A percentile compares a stretch with the other conserved stretches of the same genome.
phyloP scores from a whole-genome alignment of 2,329 filamentous ascomycete species.

The Ceratocystiopsis sp. region DNA sequence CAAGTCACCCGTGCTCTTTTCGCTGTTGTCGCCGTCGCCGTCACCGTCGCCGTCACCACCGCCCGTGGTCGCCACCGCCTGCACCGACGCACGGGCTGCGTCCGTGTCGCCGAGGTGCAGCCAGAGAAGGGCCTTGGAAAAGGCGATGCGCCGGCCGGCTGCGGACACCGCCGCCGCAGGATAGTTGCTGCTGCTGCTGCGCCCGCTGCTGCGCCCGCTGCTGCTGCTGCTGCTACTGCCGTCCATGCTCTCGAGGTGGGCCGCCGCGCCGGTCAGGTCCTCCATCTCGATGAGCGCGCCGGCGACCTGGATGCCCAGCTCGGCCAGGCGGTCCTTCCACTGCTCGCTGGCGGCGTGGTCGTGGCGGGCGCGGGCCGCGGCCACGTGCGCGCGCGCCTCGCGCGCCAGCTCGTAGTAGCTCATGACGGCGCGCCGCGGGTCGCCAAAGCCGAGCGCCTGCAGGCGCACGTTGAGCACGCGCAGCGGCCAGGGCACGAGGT shows the following conservation, averaged over 20 bases:
- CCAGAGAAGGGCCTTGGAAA: slow-evolving; percentile 50
- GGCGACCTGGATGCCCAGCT: slow-evolving; percentile 54
- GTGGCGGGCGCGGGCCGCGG: slow-evolving; percentile 24
- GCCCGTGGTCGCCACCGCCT: neutral
- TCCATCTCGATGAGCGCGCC: slow-evolving; percentile 69
- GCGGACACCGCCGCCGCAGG: slow-evolving; percentile 11
- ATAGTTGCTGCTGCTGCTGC: slow-evolving; percentile 6
- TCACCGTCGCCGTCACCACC: slow-evolving; percentile 10
- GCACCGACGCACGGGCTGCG: slow-evolving; percentile 42
- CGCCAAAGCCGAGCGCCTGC: slow-evolving; percentile 72
- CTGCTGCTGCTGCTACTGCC: slow-evolving; percentile 11
- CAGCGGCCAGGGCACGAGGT: slow-evolving; percentile 75
- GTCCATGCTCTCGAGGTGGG: slow-evolving; percentile 48
- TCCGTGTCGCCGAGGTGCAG: slow-evolving; percentile 63
- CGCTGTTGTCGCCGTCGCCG: slow-evolving; percentile 9
- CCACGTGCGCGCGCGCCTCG: slow-evolving; percentile 50
- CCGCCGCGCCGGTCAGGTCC: slow-evolving; percentile 61
- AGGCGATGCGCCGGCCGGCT: slow-evolving; percentile 18
- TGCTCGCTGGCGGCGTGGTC: slow-evolving; percentile 38
- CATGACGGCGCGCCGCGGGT: slow-evolving; percentile 70
- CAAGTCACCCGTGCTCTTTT: slow-evolving; percentile 11
- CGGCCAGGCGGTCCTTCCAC: slow-evolving; percentile 57
- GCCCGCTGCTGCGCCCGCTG: slow-evolving; percentile 11
- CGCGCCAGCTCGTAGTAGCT: slow-evolving; percentile 76
- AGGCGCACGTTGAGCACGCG: slow-evolving; percentile 69